A percentile compares a stretch with the other conserved stretches of the same genome.
Conservation (phyloP, 1,284 basidiomycete genomes). For the Pseudozyma hubeiensis region DNA sequence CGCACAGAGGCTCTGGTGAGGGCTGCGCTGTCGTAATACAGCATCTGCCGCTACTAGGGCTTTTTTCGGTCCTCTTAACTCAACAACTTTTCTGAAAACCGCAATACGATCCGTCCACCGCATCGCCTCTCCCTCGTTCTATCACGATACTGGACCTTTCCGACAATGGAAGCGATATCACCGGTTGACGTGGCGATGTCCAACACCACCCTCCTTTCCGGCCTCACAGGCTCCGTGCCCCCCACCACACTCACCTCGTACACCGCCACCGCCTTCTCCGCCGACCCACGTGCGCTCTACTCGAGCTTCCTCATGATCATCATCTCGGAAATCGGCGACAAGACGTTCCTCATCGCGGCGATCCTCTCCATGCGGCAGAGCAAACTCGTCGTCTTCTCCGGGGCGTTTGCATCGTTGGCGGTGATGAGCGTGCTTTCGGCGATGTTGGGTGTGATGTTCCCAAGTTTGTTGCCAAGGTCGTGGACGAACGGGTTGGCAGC, state of each 20-base stretch:
- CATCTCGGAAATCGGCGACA: constrained; percentile 79
- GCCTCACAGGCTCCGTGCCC: too few relatives aligned
- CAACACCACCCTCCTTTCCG: too few relatives aligned
- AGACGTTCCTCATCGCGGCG: constrained; percentile 96
- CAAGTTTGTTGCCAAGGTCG: constrained; percentile 57
- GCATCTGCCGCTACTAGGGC: too few relatives aligned
- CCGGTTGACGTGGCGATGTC: neutral
- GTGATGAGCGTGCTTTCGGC: constrained; percentile 76
- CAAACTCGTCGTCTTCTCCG: constrained; percentile 84
- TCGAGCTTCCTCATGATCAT: constrained; percentile 53
- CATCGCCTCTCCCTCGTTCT: too few relatives aligned
- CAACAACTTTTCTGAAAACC: too few relatives aligned
- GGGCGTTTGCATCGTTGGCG: constrained; percentile 86
- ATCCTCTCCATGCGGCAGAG: constrained; percentile 96
- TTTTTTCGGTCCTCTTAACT: too few relatives aligned
- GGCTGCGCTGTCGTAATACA: too few relatives aligned
- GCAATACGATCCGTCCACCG: too few relatives aligned
- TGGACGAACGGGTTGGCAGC: constrained; percentile 85
- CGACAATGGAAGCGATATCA: neutral
- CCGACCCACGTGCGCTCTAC: constrained; percentile 50
- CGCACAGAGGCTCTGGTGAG: too few relatives aligned
- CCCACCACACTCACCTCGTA: too few relatives aligned
- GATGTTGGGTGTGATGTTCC: constrained; percentile 63
- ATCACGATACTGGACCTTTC: too few relatives aligned
- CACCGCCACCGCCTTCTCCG: too few relatives aligned